These are phyloP conservation scores for Brachypodium distachyon DNA, from an alignment of 202 grass and related monocot species.

Conservation along the genomic window DNA sequence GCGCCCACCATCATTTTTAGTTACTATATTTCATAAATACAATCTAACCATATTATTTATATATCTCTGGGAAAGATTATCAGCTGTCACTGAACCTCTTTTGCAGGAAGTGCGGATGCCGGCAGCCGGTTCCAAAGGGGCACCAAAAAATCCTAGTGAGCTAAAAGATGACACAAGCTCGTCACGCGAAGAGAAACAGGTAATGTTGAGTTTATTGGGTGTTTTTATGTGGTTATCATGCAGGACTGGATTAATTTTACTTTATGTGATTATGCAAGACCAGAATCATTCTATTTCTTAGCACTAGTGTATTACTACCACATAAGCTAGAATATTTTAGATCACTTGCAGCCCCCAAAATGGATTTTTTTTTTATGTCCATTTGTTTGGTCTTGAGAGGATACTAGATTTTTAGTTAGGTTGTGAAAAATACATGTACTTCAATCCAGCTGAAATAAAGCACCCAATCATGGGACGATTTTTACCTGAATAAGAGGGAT, in stretches of 20 bases:
- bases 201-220: constrained; percentile 19
- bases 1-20: not conserved
- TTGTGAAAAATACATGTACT: too few relatives aligned
- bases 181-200: constrained; percentile 85
- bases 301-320: not conserved
- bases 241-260: not conserved
- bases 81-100: constrained; percentile 13
- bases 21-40: not conserved
- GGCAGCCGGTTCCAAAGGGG: constrained; percentile 77
- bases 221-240: not conserved
- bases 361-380: not conserved
- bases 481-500: not conserved
- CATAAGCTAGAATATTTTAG: too few relatives aligned
- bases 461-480: too few relatives aligned
- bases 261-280: not conserved
- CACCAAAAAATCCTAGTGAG: constrained; percentile 72
- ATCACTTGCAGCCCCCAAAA: not conserved
- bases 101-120: constrained; percentile 95
- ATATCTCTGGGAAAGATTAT: constrained; percentile 5
- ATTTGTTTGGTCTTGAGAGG: not conserved
- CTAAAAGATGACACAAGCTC: constrained; percentile 87
- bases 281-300: not conserved
- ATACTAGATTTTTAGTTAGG: not conserved
- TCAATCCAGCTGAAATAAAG: too few relatives aligned
- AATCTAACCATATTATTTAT: not conserved